Base-by-base conservation (phyloP, 495 filamentous ascomycete genomes). In the Aspergillus conjunctus region DNA sequence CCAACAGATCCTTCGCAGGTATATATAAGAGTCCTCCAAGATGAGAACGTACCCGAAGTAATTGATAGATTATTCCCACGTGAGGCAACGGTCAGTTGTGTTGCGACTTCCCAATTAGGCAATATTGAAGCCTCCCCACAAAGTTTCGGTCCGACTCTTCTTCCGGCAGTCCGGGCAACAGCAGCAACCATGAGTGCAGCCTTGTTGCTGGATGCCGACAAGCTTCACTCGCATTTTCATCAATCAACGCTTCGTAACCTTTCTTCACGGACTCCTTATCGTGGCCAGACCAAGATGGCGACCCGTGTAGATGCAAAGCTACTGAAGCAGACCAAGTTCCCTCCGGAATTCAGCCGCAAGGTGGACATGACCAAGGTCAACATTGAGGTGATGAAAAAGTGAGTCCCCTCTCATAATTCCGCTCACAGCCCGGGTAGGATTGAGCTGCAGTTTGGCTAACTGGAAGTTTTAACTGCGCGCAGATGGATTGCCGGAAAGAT, bases 351-450 rank as follows among this genome's bases (percentile, higher is more conserved):
- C 74, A 93, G 82, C 68, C 85, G 88, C 72, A 97, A 96, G 81
- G 95, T 99, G 43, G 93, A 99, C 77, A 95, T 94, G 88, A 84
- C 85, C 59, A 99, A 98, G 78, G 91, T 98, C 70, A 97, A 97
- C 66, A 79, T 96, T 21, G 92, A 95, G 73, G 91, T 98, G 58
- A 93, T 98, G 87, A 97, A 97, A 82, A 95, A 92, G 91, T 96
- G 70, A 64, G 84, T 63, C 15, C 18, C 18, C 26, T 41, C 49
- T 52, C n/a, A 37, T 45, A 59, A 52, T 63, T 41, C 43, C 30
- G n/a, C 39, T 63, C 10, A 62, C 33, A 17, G 43, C 39, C 37
- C 37, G 30, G 30, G 32, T n/a, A n/a, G n/a, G n/a, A n/a, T n/a
- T n/a, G 46, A n/a, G 14, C 14, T 17, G 46, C 31, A 31, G 14